Evolutionary conservation across 139 green algal species (phyloP).

Genomic region (Chlorokybus atmophyticus): DNA sequence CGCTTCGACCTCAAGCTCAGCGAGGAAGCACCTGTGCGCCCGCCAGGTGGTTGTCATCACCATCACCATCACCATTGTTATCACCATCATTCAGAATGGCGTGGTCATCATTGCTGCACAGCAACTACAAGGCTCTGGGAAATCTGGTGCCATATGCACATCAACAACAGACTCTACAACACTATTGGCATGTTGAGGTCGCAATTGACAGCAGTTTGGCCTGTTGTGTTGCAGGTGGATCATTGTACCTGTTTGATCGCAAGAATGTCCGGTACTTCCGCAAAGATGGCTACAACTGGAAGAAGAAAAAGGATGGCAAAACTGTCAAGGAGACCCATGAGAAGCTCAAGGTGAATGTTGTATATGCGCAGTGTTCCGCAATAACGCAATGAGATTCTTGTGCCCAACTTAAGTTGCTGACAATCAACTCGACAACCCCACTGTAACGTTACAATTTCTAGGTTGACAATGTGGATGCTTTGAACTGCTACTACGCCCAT

Average conservation of each 20-base stretch:
- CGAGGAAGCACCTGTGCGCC: slow-evolving; percentile 15
- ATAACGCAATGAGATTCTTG: too few species aligned
- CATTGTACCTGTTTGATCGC: slow-evolving; percentile 50
- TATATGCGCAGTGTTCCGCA: too few species aligned
- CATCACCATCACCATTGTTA: slow-evolving; percentile 3
- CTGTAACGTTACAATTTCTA: slow-evolving; percentile 4
- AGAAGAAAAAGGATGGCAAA: slow-evolving; percentile 62
- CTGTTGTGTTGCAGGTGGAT: slow-evolving; percentile 35
- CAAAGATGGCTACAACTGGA: slow-evolving; percentile 56
- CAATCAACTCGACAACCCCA: too few species aligned
- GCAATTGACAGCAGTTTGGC: background rate
- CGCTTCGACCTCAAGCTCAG: slow-evolving; percentile 18
- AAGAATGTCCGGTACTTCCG: slow-evolving; percentile 49
- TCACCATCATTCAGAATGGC: background rate
- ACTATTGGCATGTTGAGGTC: background rate
- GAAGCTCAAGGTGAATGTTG: slow-evolving; percentile 51
- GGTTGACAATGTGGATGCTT: slow-evolving; percentile 33
- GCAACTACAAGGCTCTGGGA: slow-evolving; percentile 1
- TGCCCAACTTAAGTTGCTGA: too few species aligned
- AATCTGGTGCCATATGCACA: background rate
- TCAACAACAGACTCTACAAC: background rate
- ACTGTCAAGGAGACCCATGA: slow-evolving; percentile 64
- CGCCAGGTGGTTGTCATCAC: slow-evolving; percentile 18
- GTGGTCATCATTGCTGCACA: background rate
- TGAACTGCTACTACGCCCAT: slow-evolving; percentile 72